These are phyloP conservation scores for Westerdykella ornata DNA, from an alignment of 2,329 filamentous ascomycete genomes.

Conservation along the genomic window DNA sequence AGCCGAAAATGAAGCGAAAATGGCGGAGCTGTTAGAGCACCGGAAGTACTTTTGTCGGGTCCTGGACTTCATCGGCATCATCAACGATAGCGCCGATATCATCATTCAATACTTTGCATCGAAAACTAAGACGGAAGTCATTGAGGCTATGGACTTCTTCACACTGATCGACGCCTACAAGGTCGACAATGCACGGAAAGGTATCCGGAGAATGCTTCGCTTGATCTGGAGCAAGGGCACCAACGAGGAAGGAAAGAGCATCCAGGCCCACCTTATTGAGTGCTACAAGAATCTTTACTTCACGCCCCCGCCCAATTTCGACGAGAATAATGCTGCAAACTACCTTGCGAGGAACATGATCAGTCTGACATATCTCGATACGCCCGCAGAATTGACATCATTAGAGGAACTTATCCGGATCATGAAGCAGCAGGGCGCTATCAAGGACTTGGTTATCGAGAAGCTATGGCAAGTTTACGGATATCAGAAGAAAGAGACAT, in stretches of 20 bases:
- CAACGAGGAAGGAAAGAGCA: conserved; percentile 96
- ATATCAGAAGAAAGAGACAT: conserved; percentile 82
- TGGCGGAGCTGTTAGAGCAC: conserved; percentile 80
- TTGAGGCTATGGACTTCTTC: conserved; percentile 98
- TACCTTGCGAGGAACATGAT: conserved; percentile 99
- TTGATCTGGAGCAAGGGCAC: conserved; percentile 99
- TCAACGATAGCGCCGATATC: conserved; percentile 72
- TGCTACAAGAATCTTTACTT: conserved; percentile 96
- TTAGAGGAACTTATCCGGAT: conserved; percentile 90
- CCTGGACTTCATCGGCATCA: conserved; percentile 83
- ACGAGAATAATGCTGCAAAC: conserved; percentile 81
- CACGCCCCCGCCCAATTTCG: conserved; percentile 84
- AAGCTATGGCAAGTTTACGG: conserved; percentile 98
- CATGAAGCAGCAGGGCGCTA: conserved; percentile 91
- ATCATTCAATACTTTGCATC: conserved; percentile 86
- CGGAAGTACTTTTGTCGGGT: conserved; percentile 91
- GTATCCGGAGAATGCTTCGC: conserved; percentile 90
- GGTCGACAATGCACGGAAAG: conserved; percentile 83
- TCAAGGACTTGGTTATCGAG: conserved; percentile 76
- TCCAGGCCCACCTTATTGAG: conserved; percentile 93
- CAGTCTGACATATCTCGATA: conserved; percentile 91
- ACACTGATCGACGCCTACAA: conserved; percentile 94
- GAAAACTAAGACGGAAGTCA: conserved; percentile 96
- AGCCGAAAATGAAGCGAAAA: conserved; percentile 74
- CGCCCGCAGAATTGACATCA: conserved; percentile 88